Evolutionary conservation across 192 early-diverging fungal species (phyloP), one percentile per base, ranked within the genome.

Genomic region (Coemansia aciculifera): DNA sequence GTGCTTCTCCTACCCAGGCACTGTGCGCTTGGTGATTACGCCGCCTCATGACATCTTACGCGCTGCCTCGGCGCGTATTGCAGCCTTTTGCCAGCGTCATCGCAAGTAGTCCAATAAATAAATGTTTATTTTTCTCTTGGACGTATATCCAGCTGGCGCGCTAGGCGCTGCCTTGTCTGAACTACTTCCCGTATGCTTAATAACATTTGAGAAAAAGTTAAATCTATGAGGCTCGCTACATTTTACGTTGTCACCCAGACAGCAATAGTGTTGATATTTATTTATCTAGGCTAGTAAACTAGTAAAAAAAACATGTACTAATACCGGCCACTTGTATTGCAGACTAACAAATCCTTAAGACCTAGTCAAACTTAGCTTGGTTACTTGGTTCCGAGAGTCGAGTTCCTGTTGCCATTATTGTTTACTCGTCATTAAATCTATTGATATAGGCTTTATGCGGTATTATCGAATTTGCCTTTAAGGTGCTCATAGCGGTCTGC

Each of bases 1-100:
- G 79, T 92, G 90, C 71, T 96, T 96, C 79, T 78, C 89, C 44
- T 93, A 89, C 77, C 90, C 89, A 59, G 89, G 89, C 54, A 93
- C 87, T 65, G 77, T 94, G 37, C 87, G 94, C 39, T 88, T 94
- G 59, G 91, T 92, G 5, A 88, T 93, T 64, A 92, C 93, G 17
- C 89, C 94, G 29, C 92, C 94, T 6, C 64, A 84, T 6, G 92
- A 92, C 48, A 86, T 88, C 64, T 84, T 96, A 13, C 67, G 87
- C 43, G 85, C 87, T 43, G 93, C 94, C 10, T 89, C 89, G 66
- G 68, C 81, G 61, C 88, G 94, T 40, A 94, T 96, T 78, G 83
- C 82, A 37, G 85, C 86, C 60, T 96, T 96, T 83, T 94, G 92
- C 73, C 78, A 72, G 46, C 86, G 89, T 38, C 90, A 95, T 66